Conservation (phyloP, 2,329 filamentous ascomycete species). For the Ceratocystiopsis minuta region DNA sequence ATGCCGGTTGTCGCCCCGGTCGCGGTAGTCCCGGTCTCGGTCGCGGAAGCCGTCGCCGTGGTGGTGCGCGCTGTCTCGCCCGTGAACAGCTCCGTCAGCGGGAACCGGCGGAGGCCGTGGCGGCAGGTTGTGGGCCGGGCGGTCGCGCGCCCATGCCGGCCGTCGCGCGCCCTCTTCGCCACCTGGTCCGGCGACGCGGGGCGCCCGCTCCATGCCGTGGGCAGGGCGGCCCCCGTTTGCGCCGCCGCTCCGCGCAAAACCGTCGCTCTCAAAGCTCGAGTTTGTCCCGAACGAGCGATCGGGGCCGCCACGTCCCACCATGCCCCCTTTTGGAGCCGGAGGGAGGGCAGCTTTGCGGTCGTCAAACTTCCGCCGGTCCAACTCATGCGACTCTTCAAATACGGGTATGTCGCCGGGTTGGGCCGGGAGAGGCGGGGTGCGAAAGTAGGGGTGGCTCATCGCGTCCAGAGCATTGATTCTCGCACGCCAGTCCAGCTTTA, state of each 20-base stretch:
- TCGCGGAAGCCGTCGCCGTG: slow-evolving; percentile 25
- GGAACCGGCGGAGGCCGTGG: slow-evolving; percentile 31
- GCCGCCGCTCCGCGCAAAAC: slow-evolving; percentile 31
- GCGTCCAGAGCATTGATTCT: slow-evolving; percentile 90
- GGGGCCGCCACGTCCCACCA: slow-evolving; percentile 56
- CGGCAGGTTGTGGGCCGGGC: slow-evolving; percentile 24
- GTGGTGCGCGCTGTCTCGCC: slow-evolving; percentile 19
- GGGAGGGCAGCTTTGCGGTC: slow-evolving; percentile 70
- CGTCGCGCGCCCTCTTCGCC: slow-evolving; percentile 18
- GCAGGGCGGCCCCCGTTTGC: slow-evolving; percentile 24
- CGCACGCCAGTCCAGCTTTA: slow-evolving; percentile 75
- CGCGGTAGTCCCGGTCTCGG: slow-evolving; percentile 15
- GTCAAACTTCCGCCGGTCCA: slow-evolving; percentile 84
- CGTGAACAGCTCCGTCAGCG: slow-evolving; percentile 20
- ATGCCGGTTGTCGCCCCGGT: neutral
- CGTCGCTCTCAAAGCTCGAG: slow-evolving; percentile 32
- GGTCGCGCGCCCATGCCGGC: slow-evolving; percentile 37
- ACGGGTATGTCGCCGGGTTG: slow-evolving; percentile 71
- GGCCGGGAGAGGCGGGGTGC: slow-evolving; percentile 57
- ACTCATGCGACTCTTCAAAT: slow-evolving; percentile 89
- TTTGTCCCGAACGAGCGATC: slow-evolving; percentile 28
- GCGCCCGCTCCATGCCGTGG: too few relatives aligned
- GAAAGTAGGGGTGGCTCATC: slow-evolving; percentile 82
- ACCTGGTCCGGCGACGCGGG: too few relatives aligned
- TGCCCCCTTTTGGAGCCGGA: slow-evolving; percentile 79